Conservation (phyloP, 305 asterid species). For the Ajuga reptans region DNA sequence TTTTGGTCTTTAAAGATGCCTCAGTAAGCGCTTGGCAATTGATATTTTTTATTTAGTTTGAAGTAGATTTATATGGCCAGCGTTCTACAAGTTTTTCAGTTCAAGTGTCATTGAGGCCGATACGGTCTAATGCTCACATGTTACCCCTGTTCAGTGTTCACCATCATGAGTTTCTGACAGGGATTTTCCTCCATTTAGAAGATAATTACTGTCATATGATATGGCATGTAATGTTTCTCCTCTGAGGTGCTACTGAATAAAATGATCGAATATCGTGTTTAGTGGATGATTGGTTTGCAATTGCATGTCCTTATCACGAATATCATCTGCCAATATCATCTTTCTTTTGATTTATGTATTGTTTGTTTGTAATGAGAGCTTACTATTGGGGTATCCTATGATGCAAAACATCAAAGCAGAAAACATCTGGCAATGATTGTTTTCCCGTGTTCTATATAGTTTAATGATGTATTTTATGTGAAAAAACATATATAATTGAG, state of each 20-base stretch:
- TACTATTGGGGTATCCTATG: conserved; percentile 22
- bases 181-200: background rate
- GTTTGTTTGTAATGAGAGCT: conserved; percentile 12
- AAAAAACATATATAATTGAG: background rate
- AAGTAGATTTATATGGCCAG: background rate
- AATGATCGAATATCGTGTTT: background rate
- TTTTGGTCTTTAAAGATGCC: conserved; percentile 1
- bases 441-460: background rate
- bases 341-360: background rate
- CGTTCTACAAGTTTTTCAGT: background rate
- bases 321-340: background rate
- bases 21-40: background rate
- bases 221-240: background rate
- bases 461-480: background rate
- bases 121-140: background rate
- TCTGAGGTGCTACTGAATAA: background rate
- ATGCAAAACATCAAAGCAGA: conserved; percentile 31
- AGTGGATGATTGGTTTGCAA: background rate
- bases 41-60: background rate
- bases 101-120: background rate
- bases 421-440: background rate
- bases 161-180: background rate
- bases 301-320: background rate
- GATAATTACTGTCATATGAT: background rate
- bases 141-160: background rate